Base-by-base conservation (phyloP, 768 basidiomycete genomes). In the Strobilomyces confusus region DNA sequence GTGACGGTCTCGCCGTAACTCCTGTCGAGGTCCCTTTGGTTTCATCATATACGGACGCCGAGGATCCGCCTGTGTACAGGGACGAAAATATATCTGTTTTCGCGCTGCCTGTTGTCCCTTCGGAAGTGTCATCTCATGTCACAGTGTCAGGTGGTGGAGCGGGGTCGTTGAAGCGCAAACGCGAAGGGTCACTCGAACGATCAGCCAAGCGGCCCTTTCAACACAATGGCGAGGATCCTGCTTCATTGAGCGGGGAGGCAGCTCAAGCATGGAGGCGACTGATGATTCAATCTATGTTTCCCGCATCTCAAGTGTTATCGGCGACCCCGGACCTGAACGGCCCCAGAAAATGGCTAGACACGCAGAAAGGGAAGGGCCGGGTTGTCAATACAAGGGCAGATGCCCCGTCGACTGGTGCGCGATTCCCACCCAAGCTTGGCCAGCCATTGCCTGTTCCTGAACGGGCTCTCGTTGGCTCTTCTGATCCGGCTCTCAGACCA, bases 61-160 rank as follows among this genome's bases (percentile, higher is more conserved):
- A 70, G 23, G 67, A 71, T 19, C 54, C 34, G 17, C 82, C 83
- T 3, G 69, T 83, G 32, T 89, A 76, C 69, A 70, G 74, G 51
- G 89, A 91, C 62, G 72, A 77, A 11, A 83, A 83, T 58, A 68
- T 92, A 48, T 74, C 79, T 9, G 77, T 91, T 8, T 89, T 86
- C 59, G 77, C 79, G 1, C 73, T 89, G 36, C 78, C 86, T 5
- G 59, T 82, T 36, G 58, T 81, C 44, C 56, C 69, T 7, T 33
- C 41, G 3, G 58, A 68, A 26, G 13, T 36, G 7, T 20, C 45
- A 6, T 26, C 7, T 5, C 47, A 5, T 41, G 17, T n/a, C 38
- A n/a, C 3, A 4, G 29, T 19, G 17, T 23, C 26, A 43, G 34
- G 9, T 9, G n/a, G 15, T 32, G 57, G 57, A 19, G 29, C 6